A percentile compares a stretch with the other conserved stretches of the same genome.
Conservation (phyloP, 1,284 basidiomycete species). For the Sparassis latifolia region DNA sequence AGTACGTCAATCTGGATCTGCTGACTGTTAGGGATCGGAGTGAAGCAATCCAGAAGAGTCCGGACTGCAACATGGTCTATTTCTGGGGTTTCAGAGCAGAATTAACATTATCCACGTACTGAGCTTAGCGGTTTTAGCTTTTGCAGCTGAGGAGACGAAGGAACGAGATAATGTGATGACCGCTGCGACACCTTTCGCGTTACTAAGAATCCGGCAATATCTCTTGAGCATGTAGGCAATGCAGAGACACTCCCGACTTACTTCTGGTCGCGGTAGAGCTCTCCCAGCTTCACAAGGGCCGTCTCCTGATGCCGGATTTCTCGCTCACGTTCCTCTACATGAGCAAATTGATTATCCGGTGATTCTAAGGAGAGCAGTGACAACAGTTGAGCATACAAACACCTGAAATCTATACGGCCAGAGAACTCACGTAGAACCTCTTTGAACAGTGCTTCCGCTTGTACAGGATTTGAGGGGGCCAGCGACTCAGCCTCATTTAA, state of each 20-base stretch:
- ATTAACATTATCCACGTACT: slow-evolving; percentile 46
- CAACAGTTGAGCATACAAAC: neutral
- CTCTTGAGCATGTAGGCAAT: neutral
- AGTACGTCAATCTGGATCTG: slow-evolving; percentile 83
- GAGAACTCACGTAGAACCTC: slow-evolving; percentile 43
- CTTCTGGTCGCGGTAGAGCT: slow-evolving; percentile 84
- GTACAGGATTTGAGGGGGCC: slow-evolving; percentile 35
- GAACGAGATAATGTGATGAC: slow-evolving; percentile 83
- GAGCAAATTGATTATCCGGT: slow-evolving; percentile 17
- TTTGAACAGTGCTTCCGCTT: slow-evolving; percentile 66
- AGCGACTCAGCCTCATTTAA: slow-evolving; percentile 45
- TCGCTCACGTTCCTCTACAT: slow-evolving; percentile 40
- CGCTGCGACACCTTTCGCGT: slow-evolving; percentile 81
- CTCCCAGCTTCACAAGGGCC: slow-evolving; percentile 83
- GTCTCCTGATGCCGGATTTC: slow-evolving; percentile 78
- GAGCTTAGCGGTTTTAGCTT: slow-evolving; percentile 97
- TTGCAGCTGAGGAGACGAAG: slow-evolving; percentile 93
- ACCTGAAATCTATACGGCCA: neutral
- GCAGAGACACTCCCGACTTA: slow-evolving; percentile 31
- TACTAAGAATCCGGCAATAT: slow-evolving; percentile 37
- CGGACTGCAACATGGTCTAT: slow-evolving; percentile 51
- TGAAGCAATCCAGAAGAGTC: slow-evolving; percentile 89
- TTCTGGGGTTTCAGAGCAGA: neutral
- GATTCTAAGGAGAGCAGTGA: slow-evolving; percentile 5
- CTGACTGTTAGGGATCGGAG: slow-evolving; percentile 68